Conservation (phyloP, 2,329 filamentous ascomycete genomes). For the Pezicula radicicola region DNA sequence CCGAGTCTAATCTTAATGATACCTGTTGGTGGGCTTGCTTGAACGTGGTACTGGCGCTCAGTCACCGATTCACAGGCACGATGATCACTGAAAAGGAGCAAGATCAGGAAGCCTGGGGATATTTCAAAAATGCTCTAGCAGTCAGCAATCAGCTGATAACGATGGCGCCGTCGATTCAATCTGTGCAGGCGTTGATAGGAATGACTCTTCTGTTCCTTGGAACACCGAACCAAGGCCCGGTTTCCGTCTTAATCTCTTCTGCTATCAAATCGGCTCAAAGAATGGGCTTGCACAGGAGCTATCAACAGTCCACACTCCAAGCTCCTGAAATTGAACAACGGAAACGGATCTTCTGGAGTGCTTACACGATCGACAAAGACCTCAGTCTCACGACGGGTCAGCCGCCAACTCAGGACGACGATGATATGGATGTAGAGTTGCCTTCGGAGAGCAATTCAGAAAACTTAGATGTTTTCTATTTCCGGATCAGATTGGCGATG, state of each 20-base stretch:
- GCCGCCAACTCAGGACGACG: slow-evolving; percentile 59
- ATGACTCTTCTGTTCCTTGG: slow-evolving; percentile 13
- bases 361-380: slow-evolving; percentile 63
- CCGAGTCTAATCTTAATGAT: slow-evolving; percentile 6
- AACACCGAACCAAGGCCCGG: slow-evolving; percentile 9
- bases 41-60: slow-evolving; percentile 18
- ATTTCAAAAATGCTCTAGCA: slow-evolving; percentile 11
- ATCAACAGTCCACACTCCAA: background rate
- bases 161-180: background rate
- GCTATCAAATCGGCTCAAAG: slow-evolving; percentile 14
- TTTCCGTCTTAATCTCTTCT: slow-evolving; percentile 8
- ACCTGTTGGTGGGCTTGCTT: slow-evolving; percentile 19
- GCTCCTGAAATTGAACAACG: slow-evolving; percentile 22
- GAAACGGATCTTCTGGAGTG: slow-evolving; percentile 63
- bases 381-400: slow-evolving; percentile 57
- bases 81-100: slow-evolving; percentile 2
- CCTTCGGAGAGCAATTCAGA: slow-evolving; percentile 6
- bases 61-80: slow-evolving; percentile 9
- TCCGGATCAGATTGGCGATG: slow-evolving; percentile 9
- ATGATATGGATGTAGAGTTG: slow-evolving; percentile 37
- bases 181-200: slow-evolving; percentile 14
- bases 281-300: slow-evolving; percentile 11
- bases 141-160: slow-evolving; percentile 8
- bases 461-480: slow-evolving; percentile 9
- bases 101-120: slow-evolving; percentile 12